Evolutionary conservation across 2,329 filamentous ascomycete species (phyloP), one percentile per base, ranked within the genome.

Genomic region (Xylaria sp.): DNA sequence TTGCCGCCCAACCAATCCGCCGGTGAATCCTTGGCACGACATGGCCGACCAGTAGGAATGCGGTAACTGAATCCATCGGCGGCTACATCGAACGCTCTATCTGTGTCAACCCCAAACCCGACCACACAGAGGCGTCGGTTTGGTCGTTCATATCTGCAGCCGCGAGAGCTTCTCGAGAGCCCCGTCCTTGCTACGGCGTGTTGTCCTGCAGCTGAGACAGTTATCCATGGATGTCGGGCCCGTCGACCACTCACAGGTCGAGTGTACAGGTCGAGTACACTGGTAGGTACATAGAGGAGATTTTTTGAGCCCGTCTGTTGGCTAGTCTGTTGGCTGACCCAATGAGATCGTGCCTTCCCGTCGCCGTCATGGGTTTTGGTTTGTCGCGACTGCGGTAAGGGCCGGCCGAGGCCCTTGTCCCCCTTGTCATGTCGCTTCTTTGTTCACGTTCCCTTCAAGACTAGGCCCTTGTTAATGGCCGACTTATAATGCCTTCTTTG

Each of bases 61-160:
- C 47, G 52, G 19, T 39, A 39, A 51, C 53, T 13, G 50, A 41
- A 39, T 47, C 48, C 51, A 48, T 60, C 54, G 64, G 67, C 67
- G 67, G 62, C 65, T 70, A 70, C 60, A 55, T 67, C 66, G 61
- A 64, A 67, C 66, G 43, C 56, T 63, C 62, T 11, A 63, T 63
- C 62, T 66, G 60, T 61, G 19, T 64, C 63, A 60, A 61, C 48
- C 51, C 48, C 53, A 50, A 48, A 56, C 51, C 56, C 53, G 48
- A 65, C 65, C 63, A 68, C 50, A 63, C 62, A 68, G 58, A 57
- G 49, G 56, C 64, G 47, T 50, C 43, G 49, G 56, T 61, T 59
- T 54, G 44, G 56, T 62, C 61, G 66, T 61, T 66, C 64, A 59
- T 64, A 58, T 58, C 44, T 55, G 60, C 61, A 62, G 48, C 60